Base-by-base conservation (phyloP, 176 grass and related monocot genomes). In the Aechmea fasciata region DNA sequence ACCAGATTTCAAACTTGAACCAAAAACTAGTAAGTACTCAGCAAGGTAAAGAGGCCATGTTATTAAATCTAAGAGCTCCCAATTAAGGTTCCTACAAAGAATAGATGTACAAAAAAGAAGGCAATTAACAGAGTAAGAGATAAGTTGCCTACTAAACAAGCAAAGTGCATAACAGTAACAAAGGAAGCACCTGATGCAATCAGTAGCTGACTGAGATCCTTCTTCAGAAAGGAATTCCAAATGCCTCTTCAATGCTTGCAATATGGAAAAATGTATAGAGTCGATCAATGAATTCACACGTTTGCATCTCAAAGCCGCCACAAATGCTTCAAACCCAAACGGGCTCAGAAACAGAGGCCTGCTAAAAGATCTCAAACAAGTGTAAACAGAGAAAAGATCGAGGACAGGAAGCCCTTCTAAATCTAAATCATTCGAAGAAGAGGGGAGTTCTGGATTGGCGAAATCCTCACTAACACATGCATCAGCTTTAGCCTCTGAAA, bases 1-100 rank as follows among this genome's bases (percentile, higher is more conserved):
- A 64, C 48, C 48, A 71, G 83, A 77, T 59, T 80, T 94, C 69
- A 85, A 71, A 78, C 82, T 80, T 77, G 90, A 78, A 63, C 82
- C 69, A 19, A 80, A 87, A 71, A 88, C 75, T 69, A 99, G 64
- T 49, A 90, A 82, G 73, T 99, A 99, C 64, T 92, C 90, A 53
- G 87, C 86, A 50, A 99, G 87, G 82, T 83, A 99, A 59, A 99
- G 77, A 47, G 95, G 95, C 95, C 95, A 99, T 6, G 95, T 99
- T 67, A 88, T 81, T 71, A 90, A 81, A 80, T 99, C 90, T 62
- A 99, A 75, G 13, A 99, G 82, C 66, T 90, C 90, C 95, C 95
- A 99, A 66, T 99, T 99, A 70, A 99, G 87, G 79, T 83, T 90
- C 90, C 95, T 99, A 79, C 52, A 74, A 24, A 85, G 50, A 85